phyloP scores from a whole-genome alignment of 352 stramenopile species.

The Globisporangium canariense region DNA sequence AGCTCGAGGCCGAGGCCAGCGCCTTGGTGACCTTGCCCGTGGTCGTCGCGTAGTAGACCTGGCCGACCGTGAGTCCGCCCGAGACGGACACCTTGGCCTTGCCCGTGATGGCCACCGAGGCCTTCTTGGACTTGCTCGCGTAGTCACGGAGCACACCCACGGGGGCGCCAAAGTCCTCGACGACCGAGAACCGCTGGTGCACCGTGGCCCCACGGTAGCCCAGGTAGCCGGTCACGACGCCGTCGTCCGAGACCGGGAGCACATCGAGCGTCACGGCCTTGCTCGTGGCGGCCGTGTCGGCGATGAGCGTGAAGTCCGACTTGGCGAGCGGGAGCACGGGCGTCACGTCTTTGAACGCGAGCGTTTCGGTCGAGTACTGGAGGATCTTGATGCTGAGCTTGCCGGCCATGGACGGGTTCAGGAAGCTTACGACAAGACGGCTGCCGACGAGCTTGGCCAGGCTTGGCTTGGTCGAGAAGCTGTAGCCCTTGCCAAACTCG shows the following conservation, averaged over 20 bases:
- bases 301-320: conserved; percentile 30
- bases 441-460: conserved; percentile 39
- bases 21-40: conserved; percentile 32
- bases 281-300: conserved; percentile 8
- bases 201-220: conserved; percentile 28
- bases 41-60: conserved; percentile 63
- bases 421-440: conserved; percentile 59
- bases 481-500: conserved; percentile 33
- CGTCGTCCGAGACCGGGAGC: conserved; percentile 39
- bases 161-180: conserved; percentile 42
- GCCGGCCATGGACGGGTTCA: conserved; percentile 48
- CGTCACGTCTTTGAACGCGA: conserved; percentile 46
- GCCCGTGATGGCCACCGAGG: conserved; percentile 29
- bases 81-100: conserved; percentile 34
- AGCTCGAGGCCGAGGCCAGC: conserved; percentile 5
- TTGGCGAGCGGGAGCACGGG: conserved; percentile 39
- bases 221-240: conserved; percentile 43
- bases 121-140: conserved; percentile 23
- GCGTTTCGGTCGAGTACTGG: conserved; percentile 35
- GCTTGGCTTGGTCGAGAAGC: conserved; percentile 37
- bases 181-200: conserved; percentile 41
- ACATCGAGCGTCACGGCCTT: conserved; percentile 38
- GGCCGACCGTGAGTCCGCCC: conserved; percentile 22
- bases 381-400: conserved; percentile 46
- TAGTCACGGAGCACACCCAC: conserved; percentile 45